phyloP scores from a whole-genome alignment of 192 early-diverging fungal genomes.

The Coemansia sp. region DNA sequence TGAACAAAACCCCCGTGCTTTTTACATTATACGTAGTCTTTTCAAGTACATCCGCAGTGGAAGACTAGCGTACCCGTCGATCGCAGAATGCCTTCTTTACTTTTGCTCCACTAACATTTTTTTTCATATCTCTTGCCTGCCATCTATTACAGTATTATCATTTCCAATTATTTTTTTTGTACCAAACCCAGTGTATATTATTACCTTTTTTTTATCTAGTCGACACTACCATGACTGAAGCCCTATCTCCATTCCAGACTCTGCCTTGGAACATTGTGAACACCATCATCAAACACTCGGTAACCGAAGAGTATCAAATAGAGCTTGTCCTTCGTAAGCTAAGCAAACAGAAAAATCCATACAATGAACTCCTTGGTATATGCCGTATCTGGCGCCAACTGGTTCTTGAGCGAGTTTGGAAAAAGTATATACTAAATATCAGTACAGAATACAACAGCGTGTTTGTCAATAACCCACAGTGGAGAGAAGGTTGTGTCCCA shows the following conservation, averaged over 20 bases:
- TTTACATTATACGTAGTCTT: neutral
- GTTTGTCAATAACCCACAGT: neutral
- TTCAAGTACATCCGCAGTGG: neutral
- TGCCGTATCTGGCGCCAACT: conserved; percentile 9
- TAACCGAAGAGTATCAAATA: conserved; percentile 3
- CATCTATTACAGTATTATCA: neutral
- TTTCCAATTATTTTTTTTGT: neutral
- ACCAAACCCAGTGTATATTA: neutral
- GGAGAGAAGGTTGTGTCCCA: neutral
- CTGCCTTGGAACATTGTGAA: conserved; percentile 11
- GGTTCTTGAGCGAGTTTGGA: neutral
- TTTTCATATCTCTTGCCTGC: neutral
- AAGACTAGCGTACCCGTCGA: neutral
- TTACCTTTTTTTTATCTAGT: neutral
- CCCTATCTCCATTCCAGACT: conserved; percentile 1
- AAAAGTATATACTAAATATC: neutral
- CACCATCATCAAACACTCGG: conserved; percentile 2
- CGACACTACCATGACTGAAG: neutral
- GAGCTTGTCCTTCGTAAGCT: neutral
- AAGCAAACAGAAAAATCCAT: neutral
- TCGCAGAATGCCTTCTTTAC: neutral
- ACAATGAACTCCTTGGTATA: neutral
- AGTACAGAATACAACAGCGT: neutral
- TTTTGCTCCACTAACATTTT: neutral
- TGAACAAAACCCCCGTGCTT: neutral